phyloP scores from a whole-genome alignment of 2,329 filamentous ascomycete genomes.

The Pseudogymnoascus sp. region DNA sequence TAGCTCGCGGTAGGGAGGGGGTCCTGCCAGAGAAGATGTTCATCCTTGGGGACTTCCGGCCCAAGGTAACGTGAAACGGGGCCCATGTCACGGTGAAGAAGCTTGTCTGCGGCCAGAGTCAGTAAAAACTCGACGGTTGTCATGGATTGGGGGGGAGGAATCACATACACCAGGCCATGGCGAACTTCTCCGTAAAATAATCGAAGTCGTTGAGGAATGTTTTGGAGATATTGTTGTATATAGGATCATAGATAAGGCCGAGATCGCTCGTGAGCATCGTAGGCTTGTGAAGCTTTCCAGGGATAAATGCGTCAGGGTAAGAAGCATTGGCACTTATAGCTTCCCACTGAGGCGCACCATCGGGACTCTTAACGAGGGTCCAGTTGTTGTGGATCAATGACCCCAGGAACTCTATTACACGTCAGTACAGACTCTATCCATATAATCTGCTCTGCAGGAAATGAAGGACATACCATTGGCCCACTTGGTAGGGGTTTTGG shows the following conservation, averaged over 20 bases:
- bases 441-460: neutral
- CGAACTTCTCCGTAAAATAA: slow-evolving; percentile 46
- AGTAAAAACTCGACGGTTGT: slow-evolving; percentile 21
- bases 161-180: slow-evolving; percentile 35
- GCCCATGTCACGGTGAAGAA: slow-evolving; percentile 55
- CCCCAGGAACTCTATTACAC: slow-evolving; percentile 39
- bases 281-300: slow-evolving; percentile 46
- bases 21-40: slow-evolving; percentile 48
- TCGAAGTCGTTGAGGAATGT: slow-evolving; percentile 37
- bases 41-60: slow-evolving; percentile 49
- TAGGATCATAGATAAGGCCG: slow-evolving; percentile 47
- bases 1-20: slow-evolving; percentile 42
- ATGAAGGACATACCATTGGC: slow-evolving; percentile 34
- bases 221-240: slow-evolving; percentile 48
- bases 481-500: slow-evolving; percentile 50
- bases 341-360: slow-evolving; percentile 51
- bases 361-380: slow-evolving; percentile 49
- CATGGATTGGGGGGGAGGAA: neutral
- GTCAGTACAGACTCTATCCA: neutral
- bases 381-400: slow-evolving; percentile 55
- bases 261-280: slow-evolving; percentile 52
- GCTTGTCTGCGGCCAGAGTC: slow-evolving; percentile 52
- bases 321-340: slow-evolving; percentile 38
- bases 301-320: slow-evolving; percentile 48
- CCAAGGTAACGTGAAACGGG: slow-evolving; percentile 48